phyloP scores from a whole-genome alignment of 441 rosid species.

The Syzygium malaccense region DNA sequence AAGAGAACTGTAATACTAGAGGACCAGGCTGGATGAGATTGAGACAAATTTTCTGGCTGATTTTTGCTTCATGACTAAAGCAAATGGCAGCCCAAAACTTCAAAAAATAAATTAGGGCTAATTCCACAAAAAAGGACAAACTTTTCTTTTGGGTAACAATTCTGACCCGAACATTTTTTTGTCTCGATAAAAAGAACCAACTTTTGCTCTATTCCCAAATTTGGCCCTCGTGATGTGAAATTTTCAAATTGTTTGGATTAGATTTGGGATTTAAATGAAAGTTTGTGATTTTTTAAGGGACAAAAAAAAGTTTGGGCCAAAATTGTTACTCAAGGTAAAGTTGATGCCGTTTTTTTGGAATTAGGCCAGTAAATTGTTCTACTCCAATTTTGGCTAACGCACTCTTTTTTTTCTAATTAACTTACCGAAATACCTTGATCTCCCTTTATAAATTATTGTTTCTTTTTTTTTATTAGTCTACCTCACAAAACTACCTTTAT shows the following conservation, averaged over 20 bases:
- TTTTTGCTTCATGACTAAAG: neutral
- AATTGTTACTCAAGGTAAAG: too few species aligned
- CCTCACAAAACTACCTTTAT: neutral
- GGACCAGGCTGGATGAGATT: neutral
- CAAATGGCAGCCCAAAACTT: neutral
- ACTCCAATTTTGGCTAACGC: neutral
- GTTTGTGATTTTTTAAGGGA: too few species aligned
- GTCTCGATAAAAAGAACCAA: too few species aligned
- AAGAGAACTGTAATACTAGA: neutral
- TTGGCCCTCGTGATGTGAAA: too few species aligned
- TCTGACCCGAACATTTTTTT: too few species aligned
- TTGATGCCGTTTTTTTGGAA: too few species aligned
- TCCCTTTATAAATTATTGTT: neutral
- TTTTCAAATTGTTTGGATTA: too few species aligned
- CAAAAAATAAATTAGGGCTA: neutral
- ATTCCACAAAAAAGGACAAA: too few species aligned
- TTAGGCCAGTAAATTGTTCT: neutral
- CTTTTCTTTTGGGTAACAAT: too few species aligned
- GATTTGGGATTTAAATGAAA: too few species aligned
- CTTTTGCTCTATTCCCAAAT: too few species aligned
- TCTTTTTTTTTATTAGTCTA: neutral
- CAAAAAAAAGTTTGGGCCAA: too few species aligned
- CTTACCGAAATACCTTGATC: neutral
- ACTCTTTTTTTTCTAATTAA: neutral
- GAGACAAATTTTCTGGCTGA: neutral